These are phyloP conservation scores for Mucuna pruriens DNA, from an alignment of 306 rosid species.

Conservation along the genomic window DNA sequence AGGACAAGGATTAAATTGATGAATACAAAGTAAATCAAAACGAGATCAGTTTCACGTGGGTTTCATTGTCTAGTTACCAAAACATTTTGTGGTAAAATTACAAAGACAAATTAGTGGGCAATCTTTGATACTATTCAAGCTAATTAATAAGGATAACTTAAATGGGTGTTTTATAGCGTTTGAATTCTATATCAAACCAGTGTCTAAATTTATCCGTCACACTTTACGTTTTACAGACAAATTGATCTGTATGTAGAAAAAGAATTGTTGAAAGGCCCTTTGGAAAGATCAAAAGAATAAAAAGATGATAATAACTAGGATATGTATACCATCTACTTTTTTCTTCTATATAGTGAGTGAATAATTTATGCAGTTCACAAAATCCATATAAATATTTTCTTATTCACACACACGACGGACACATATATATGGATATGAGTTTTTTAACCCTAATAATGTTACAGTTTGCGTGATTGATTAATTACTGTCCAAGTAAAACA, in stretches of 20 bases:
- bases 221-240: not conserved
- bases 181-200: not conserved
- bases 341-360: not conserved
- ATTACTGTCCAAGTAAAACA: not conserved
- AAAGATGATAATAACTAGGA: not conserved
- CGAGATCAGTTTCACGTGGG: conserved; percentile 26
- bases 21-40: conserved; percentile 7
- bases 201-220: not conserved
- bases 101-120: not conserved
- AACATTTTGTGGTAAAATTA: not conserved
- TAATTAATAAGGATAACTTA: not conserved
- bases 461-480: not conserved
- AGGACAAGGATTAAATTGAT: conserved; percentile 16
- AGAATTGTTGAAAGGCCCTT: not conserved
- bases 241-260: not conserved
- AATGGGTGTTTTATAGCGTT: not conserved
- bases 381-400: not conserved
- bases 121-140: not conserved
- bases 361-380: not conserved
- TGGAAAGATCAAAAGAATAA: not conserved
- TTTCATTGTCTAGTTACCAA: not conserved
- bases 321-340: not conserved
- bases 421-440: not conserved
- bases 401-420: not conserved
- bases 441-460: not conserved